phyloP scores from a whole-genome alignment of 192 early-diverging fungal genomes.

The Linnemannia schmuckeri region DNA sequence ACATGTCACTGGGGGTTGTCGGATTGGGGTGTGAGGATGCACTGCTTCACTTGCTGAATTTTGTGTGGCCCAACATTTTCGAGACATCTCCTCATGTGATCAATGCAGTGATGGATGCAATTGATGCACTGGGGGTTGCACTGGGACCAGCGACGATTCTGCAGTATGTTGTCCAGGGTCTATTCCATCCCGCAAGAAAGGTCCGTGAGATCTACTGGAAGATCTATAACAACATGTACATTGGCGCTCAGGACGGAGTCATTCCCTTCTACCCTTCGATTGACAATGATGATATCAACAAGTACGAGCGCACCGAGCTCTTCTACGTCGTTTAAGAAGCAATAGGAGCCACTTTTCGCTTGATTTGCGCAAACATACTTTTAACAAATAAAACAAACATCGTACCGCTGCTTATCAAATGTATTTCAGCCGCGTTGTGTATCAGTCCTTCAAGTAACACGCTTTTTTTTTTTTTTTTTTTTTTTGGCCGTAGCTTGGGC shows the following conservation, averaged over 20 bases:
- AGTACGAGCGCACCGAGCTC: slow-evolving; percentile 86
- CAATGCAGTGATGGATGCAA: slow-evolving; percentile 97
- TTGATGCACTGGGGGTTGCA: slow-evolving; percentile 93
- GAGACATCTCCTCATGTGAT: slow-evolving; percentile 97
- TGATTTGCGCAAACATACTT: background rate
- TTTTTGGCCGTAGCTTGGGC: too few relatives aligned
- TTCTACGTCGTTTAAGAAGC: slow-evolving; percentile 68
- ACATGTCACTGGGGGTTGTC: slow-evolving; percentile 94
- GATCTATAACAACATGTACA: slow-evolving; percentile 97
- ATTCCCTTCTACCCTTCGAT: slow-evolving; percentile 94
- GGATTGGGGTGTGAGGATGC: slow-evolving; percentile 95
- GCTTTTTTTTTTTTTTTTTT: too few relatives aligned
- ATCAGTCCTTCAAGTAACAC: too few relatives aligned
- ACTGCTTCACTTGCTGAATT: slow-evolving; percentile 93
- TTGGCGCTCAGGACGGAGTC: slow-evolving; percentile 90
- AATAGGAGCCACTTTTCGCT: background rate
- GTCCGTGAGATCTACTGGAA: slow-evolving; percentile 99
- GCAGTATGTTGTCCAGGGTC: slow-evolving; percentile 88
- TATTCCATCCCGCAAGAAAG: slow-evolving; percentile 97
- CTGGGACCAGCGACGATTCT: slow-evolving; percentile 88
- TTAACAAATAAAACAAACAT: background rate
- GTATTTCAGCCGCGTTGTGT: too few relatives aligned
- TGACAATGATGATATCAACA: slow-evolving; percentile 83
- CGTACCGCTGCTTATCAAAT: too few relatives aligned
- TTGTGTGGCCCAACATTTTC: slow-evolving; percentile 99